These are phyloP conservation scores for Epichloe typhina DNA, from an alignment of 2,329 filamentous ascomycete genomes.

Conservation along the genomic window DNA sequence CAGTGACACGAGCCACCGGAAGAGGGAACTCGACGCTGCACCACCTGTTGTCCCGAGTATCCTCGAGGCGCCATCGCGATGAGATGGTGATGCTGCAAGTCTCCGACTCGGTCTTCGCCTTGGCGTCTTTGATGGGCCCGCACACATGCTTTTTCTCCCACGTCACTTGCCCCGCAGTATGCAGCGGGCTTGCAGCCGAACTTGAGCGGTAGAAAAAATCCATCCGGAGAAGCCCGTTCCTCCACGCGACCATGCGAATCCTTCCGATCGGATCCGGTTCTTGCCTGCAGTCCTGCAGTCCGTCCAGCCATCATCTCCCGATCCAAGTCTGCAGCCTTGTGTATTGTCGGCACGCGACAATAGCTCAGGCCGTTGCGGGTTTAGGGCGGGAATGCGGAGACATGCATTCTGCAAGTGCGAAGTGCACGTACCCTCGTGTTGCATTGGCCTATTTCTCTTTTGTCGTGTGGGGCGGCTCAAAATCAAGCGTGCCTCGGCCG, in stretches of 20 bases:
- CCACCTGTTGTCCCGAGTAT: background rate
- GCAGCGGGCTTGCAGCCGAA: slow-evolving; percentile 7
- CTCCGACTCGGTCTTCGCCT: background rate
- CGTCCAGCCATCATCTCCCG: no score
- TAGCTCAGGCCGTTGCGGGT: background rate
- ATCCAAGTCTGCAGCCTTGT: background rate
- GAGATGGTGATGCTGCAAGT: background rate
- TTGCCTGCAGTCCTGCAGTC: no score
- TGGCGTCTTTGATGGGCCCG: background rate
- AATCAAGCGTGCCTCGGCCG: no score
- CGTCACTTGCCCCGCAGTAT: background rate
- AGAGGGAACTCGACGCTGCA: background rate
- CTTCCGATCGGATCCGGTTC: no score
- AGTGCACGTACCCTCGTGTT: background rate
- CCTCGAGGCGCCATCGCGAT: background rate
- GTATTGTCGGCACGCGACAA: background rate
- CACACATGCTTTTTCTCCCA: slow-evolving; percentile 2
- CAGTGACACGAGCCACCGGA: background rate
- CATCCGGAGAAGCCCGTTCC: background rate
- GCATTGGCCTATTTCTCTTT: background rate
- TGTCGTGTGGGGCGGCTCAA: no score
- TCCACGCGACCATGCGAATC: background rate
- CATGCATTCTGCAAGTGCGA: background rate
- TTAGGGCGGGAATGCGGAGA: background rate
- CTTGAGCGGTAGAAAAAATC: slow-evolving; percentile 3